Percentiles rank a stretch among this genome's conserved stretches.
These are phyloP conservation scores for Lactifluus subvellereus DNA, from an alignment of 768 basidiomycete genomes.

Conservation along the genomic window DNA sequence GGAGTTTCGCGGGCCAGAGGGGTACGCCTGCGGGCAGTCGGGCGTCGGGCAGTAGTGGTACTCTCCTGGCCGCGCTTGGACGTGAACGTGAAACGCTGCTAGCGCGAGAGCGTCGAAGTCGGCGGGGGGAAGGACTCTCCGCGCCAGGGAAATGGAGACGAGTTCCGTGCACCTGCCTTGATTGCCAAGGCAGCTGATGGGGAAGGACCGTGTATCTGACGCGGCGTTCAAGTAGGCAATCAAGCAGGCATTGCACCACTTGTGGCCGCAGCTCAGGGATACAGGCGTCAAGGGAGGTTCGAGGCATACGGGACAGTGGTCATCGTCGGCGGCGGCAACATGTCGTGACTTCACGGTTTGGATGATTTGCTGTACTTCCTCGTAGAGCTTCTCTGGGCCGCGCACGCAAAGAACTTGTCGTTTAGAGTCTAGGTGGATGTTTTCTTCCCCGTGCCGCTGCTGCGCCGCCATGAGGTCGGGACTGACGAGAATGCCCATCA, in stretches of 20 bases:
- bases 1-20: constrained; percentile 43
- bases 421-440: constrained; percentile 44
- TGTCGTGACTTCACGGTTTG: constrained; percentile 31
- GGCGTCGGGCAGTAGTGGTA: constrained; percentile 75
- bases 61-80: constrained; percentile 53
- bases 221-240: constrained; percentile 52
- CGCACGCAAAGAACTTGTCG: constrained; percentile 45
- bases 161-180: constrained; percentile 50
- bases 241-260: constrained; percentile 62
- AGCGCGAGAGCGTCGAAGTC: constrained; percentile 53
- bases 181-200: constrained; percentile 65
- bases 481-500: constrained; percentile 43
- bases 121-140: constrained; percentile 41
- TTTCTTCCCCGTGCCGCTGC: constrained; percentile 49
- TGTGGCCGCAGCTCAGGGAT: constrained; percentile 57
- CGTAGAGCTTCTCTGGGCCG: constrained; percentile 45
- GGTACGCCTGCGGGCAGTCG: constrained; percentile 72
- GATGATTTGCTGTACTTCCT: constrained; percentile 40
- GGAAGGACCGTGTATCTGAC: constrained; percentile 54
- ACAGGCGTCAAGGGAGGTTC: constrained; percentile 47
- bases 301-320: constrained; percentile 66
- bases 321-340: constrained; percentile 19
- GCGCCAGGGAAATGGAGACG: constrained; percentile 52
- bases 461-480: constrained; percentile 43
- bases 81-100: constrained; percentile 55